phyloP scores from a whole-genome alignment of 306 rosid species.

The Medicago lupulina region DNA sequence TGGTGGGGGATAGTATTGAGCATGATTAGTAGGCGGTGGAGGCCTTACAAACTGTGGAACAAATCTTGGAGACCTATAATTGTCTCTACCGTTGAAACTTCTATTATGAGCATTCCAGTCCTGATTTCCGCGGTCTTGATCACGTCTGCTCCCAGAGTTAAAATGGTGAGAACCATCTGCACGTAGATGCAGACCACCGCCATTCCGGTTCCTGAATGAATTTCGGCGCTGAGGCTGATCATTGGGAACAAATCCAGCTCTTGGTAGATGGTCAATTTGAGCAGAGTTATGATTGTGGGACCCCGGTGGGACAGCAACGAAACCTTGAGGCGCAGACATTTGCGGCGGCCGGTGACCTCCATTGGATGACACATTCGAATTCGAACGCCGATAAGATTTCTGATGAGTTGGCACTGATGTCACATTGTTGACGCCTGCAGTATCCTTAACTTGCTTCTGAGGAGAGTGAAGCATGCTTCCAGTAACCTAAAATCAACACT shows the following conservation, averaged over 20 bases:
- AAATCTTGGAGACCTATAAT: constrained; percentile 63
- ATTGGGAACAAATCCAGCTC: constrained; percentile 60
- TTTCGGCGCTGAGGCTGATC: constrained; percentile 68
- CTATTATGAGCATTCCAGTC: constrained; percentile 69
- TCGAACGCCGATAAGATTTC: constrained; percentile 56
- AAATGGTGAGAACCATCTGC: constrained; percentile 78
- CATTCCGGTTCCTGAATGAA: constrained; percentile 61
- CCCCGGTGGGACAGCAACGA: constrained; percentile 44
- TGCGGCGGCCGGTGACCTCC: constrained; percentile 54
- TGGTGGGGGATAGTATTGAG: constrained; percentile 51
- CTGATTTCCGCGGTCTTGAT: constrained; percentile 79
- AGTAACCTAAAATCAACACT: constrained; percentile 57
- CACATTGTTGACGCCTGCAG: constrained; percentile 47
- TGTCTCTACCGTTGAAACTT: constrained; percentile 64
- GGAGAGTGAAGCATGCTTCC: constrained; percentile 55
- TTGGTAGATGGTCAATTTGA: constrained; percentile 53
- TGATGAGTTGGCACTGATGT: constrained; percentile 50
- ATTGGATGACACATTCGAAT: constrained; percentile 55
- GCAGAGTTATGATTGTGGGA: constrained; percentile 52
- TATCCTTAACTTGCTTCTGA: constrained; percentile 57
- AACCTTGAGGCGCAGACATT: constrained; percentile 50
- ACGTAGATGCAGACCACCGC: constrained; percentile 70
- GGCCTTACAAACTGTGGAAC: constrained; percentile 57
- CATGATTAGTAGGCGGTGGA: constrained; percentile 56
- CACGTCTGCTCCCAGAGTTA: constrained; percentile 66